A percentile compares a stretch with the other conserved stretches of the same genome.
Evolutionary conservation across 2,329 filamentous ascomycete genomes (phyloP).

Genomic region (Beauveria bassiana): DNA sequence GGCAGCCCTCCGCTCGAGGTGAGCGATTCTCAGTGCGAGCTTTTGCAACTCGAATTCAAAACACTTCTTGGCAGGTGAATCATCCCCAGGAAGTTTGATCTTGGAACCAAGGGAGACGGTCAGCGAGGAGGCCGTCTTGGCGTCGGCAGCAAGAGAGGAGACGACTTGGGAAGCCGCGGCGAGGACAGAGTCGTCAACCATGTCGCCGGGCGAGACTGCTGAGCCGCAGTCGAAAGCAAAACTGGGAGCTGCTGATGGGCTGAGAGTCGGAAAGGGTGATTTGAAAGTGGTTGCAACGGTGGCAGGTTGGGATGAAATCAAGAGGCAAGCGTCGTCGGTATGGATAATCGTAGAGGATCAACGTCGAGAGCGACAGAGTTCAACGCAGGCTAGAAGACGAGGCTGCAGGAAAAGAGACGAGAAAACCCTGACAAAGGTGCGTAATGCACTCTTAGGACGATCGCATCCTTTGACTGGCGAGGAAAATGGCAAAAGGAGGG

Average conservation of each 20-base stretch:
- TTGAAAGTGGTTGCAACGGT: not conserved
- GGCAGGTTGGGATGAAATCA: not conserved
- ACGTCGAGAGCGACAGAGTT: not conserved
- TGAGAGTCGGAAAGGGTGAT: not conserved
- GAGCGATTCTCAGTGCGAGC: slow-evolving; percentile 68
- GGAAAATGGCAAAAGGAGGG: not conserved
- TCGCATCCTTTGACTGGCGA: slow-evolving; percentile 5
- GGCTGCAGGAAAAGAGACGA: not conserved
- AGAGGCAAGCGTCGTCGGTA: not conserved
- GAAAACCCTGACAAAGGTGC: not conserved
- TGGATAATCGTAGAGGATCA: not conserved
- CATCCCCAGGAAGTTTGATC: slow-evolving; percentile 68
- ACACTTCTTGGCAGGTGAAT: slow-evolving; percentile 65
- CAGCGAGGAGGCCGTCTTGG: slow-evolving; percentile 30
- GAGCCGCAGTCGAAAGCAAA: slow-evolving; percentile 2
- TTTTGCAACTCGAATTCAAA: slow-evolving; percentile 79
- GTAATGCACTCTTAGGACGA: slow-evolving; percentile 7
- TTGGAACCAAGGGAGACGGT: slow-evolving; percentile 37
- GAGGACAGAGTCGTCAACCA: slow-evolving; percentile 49
- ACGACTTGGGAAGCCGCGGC: slow-evolving; percentile 47
- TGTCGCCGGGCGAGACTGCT: slow-evolving; percentile 18
- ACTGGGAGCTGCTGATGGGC: not conserved
- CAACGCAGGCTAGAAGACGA: not conserved
- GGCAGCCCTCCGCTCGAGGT: slow-evolving; percentile 71
- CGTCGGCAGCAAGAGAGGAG: slow-evolving; percentile 41